Base-by-base conservation (phyloP, 345 rosid genomes). In the Eucalyptus polybractea region DNA sequence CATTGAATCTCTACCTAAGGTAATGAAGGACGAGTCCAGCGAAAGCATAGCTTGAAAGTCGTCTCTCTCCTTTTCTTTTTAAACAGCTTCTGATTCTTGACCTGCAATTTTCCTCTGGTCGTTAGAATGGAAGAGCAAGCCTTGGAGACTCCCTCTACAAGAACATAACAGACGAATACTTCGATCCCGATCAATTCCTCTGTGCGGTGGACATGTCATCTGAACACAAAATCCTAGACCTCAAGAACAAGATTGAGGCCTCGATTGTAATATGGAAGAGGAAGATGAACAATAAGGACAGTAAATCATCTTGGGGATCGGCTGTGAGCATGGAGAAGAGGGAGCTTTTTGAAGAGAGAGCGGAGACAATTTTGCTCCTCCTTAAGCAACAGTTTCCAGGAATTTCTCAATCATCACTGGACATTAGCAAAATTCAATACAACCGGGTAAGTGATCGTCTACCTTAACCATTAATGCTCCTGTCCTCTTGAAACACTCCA, bases 311-410 rank as follows among this genome's bases (percentile, higher is more conserved):
- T 69, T 97, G 99, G 99, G 94, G 97, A 47, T 96, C 98, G 24
- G 95, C 95, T 31, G 95, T 97, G 24, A 97, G 99, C 92, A 83
- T 93, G 86, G 98, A 97, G 94, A 97, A 96, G 91, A 94, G 99
- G 91, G 99, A 97, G 91, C 94, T 93, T 31, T 97, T 97, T 85
- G 99, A 96, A 93, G 99, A 96, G 89, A 91, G 99, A 94, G 98
- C 98, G 19, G 98, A 95, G 90, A 97, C 98, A 15, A 94, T 97
- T 89, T 90, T 97, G 87, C 95, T 96, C 65, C 90, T 97, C 54
- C 89, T 97, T 89, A 97, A 97, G 93, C 98, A 95, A 54, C 90
- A 93, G 27, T 97, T 92, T 87, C 99, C 98, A 0, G 99, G 99
- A 89, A 91, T 94, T 91, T 94, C 97, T 87, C 98, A 97, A 86